Evolutionary conservation across 2,329 filamentous ascomycete genomes (phyloP).

Genomic region (Colletotrichum godetiae): DNA sequence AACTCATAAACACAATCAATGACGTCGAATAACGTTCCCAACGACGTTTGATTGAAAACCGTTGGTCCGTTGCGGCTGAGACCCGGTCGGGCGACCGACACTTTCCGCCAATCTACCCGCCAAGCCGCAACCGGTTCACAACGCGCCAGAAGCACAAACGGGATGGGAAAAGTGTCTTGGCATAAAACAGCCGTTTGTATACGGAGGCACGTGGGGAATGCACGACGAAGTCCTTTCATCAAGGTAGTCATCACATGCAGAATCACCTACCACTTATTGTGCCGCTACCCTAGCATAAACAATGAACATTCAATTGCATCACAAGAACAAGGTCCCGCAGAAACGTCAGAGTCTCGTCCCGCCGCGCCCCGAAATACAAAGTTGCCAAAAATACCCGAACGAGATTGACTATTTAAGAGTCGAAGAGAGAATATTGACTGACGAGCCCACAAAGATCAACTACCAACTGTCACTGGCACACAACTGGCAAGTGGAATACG

Average conservation of each 20-base stretch:
- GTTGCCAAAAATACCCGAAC: neutral
- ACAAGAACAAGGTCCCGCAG: neutral
- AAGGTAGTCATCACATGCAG: neutral
- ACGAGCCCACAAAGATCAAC: too few species aligned
- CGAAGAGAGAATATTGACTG: neutral
- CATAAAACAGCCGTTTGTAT: neutral
- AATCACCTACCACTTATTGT: neutral
- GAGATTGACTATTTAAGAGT: neutral
- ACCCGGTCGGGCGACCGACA: neutral
- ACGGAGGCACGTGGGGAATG: neutral
- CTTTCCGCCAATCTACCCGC: neutral
- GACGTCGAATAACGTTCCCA: neutral
- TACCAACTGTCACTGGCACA: neutral
- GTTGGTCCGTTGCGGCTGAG: neutral
- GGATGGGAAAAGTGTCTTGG: neutral
- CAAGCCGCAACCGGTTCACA: neutral
- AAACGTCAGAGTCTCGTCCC: neutral
- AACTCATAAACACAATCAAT: neutral
- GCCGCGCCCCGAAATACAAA: neutral
- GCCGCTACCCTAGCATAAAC: neutral
- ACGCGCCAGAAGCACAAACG: neutral
- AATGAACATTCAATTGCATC: neutral
- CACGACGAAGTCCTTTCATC: neutral
- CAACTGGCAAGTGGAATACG: too few species aligned
- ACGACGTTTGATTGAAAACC: neutral